Conservation (phyloP, 306 rosid species). For the Ziziphus jujuba region DNA sequence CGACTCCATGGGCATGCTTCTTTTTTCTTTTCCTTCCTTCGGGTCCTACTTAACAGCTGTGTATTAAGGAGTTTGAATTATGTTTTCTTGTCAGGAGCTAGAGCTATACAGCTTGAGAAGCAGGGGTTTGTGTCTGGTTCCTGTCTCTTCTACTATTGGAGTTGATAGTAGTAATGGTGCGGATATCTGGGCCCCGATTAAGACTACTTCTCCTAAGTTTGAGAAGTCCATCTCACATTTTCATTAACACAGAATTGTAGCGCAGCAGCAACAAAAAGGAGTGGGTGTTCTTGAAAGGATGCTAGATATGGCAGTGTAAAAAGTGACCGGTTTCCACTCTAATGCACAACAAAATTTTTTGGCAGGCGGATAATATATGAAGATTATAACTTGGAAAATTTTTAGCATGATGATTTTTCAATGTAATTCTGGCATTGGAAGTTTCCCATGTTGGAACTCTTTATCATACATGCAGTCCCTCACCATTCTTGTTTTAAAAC, state of each 20-base stretch:
- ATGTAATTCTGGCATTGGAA: conserved; percentile 26
- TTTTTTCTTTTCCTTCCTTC: neutral
- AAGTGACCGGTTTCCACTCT: conserved; percentile 19
- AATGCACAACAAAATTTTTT: conserved; percentile 21
- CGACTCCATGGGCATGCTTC: neutral
- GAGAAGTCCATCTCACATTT: conserved; percentile 49
- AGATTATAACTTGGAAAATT: conserved; percentile 22
- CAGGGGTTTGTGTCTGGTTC: conserved; percentile 89
- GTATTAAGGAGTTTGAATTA: conserved; percentile 10
- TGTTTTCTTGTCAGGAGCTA: conserved; percentile 45
- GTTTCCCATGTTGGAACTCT: conserved; percentile 25
- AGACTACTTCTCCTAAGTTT: conserved; percentile 56
- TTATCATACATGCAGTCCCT: conserved; percentile 31
- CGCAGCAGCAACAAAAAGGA: conserved; percentile 27
- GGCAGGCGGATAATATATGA: conserved; percentile 11
- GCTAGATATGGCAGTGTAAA: conserved; percentile 23
- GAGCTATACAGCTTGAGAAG: conserved; percentile 72
- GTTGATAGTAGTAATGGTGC: conserved; percentile 94
- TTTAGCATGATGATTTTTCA: conserved; percentile 26
- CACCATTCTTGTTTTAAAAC: conserved; percentile 46
- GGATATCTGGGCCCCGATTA: conserved; percentile 96
- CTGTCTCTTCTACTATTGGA: conserved; percentile 70
- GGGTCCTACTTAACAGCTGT: neutral
- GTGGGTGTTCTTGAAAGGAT: conserved; percentile 16
- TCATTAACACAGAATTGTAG: conserved; percentile 36